Percentiles rank a stretch among this genome's conserved stretches.
phyloP scores from a whole-genome alignment of 1,284 basidiomycete genomes.

The Cryptococcus wingfieldii region DNA sequence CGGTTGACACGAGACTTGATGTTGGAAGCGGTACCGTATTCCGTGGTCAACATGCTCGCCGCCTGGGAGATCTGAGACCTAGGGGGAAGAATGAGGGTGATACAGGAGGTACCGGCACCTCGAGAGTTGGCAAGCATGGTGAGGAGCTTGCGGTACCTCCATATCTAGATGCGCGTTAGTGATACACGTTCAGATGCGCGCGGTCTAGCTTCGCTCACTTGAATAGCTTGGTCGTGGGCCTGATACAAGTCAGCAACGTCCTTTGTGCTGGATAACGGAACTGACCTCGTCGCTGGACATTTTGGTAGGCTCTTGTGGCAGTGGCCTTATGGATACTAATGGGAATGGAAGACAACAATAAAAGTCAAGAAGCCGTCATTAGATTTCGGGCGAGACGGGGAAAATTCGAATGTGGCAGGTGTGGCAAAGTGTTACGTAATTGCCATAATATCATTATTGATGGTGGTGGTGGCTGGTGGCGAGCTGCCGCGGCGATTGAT shows the following conservation, averaged over 20 bases:
- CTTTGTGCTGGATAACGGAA: not conserved
- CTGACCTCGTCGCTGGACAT: constrained; percentile 36
- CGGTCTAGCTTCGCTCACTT: constrained; percentile 22
- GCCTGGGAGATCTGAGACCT: constrained; percentile 97
- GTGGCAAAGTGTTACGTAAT: not conserved
- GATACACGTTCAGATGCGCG: not conserved
- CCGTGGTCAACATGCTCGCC: constrained; percentile 93
- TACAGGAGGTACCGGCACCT: constrained; percentile 99
- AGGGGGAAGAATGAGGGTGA: constrained; percentile 93
- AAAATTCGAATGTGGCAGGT: not conserved
- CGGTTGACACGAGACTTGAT: constrained; percentile 99
- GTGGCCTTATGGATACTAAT: not conserved
- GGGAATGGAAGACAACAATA: not conserved
- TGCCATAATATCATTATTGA: not conserved
- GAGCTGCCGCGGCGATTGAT: not conserved
- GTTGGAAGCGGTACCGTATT: constrained; percentile 96
- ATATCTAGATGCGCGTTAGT: constrained; percentile 47
- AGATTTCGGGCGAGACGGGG: not conserved
- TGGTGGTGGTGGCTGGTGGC: too few relatives aligned
- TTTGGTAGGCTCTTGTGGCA: constrained; percentile 3
- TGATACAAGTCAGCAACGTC: constrained; percentile 9
- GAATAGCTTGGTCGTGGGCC: constrained; percentile 43
- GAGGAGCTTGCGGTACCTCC: constrained; percentile 98
- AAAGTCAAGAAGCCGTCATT: not conserved
- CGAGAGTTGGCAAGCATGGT: constrained; percentile 87